phyloP scores from a whole-genome alignment of 139 green algal species.

The Chlorella ohadii region DNA sequence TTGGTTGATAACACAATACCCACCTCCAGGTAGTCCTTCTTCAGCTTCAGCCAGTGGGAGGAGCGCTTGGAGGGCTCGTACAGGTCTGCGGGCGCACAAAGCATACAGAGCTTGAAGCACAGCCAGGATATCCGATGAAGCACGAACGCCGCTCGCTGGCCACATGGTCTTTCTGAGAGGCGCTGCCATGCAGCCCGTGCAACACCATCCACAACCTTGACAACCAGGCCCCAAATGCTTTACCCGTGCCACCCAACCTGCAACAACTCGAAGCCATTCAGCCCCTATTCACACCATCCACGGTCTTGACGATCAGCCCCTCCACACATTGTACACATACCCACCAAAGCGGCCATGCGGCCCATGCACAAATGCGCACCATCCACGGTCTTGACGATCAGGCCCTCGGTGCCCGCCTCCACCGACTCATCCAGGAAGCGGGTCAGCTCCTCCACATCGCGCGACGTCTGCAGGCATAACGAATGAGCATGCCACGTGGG shows the following conservation, averaged over 20 bases:
- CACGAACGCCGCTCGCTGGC: too few relatives aligned
- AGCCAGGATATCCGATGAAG: too few relatives aligned
- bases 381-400: conserved; percentile 95
- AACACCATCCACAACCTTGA: not conserved
- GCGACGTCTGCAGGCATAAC: conserved; percentile 58
- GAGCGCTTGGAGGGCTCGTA: conserved; percentile 95
- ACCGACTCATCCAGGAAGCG: conserved; percentile 94
- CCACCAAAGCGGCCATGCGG: too few relatives aligned
- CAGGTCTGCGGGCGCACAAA: conserved; percentile 33
- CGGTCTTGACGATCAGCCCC: conserved; percentile 97
- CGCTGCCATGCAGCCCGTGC: too few relatives aligned
- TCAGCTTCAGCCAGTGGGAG: conserved; percentile 96
- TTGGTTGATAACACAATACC: too few relatives aligned
- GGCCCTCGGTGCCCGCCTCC: conserved; percentile 88
- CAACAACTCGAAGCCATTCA: too few relatives aligned
- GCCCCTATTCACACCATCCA: conserved; percentile 28
- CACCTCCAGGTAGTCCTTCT: conserved; percentile 98
- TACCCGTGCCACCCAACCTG: too few relatives aligned
- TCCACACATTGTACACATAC: too few relatives aligned
- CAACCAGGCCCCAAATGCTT: not conserved
- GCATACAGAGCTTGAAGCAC: too few relatives aligned
- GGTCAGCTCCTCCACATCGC: conserved; percentile 89
- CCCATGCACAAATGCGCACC: too few relatives aligned
- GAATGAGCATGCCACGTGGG: too few relatives aligned
- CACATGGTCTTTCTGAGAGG: too few relatives aligned